These are phyloP conservation scores for Ascochyta lentis DNA, from an alignment of 2,329 filamentous ascomycete species.

Conservation along the genomic window DNA sequence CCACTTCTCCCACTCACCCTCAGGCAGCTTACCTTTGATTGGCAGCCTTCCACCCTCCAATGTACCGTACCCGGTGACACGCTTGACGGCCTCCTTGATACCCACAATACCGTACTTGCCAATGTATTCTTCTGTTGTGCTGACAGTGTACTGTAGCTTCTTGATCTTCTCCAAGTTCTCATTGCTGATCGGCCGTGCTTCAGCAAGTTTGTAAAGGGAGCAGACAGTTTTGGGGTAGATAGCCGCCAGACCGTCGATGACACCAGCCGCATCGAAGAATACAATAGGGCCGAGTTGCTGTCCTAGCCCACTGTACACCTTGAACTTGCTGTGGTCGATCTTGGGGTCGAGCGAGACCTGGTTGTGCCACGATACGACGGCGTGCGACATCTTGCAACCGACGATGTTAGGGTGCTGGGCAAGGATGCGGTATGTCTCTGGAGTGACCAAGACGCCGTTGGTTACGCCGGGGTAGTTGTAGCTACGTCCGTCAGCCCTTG, in stretches of 20 bases:
- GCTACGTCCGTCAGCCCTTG: slow-evolving; percentile 44
- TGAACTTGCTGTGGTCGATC: slow-evolving; percentile 66
- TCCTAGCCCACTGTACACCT: slow-evolving; percentile 68
- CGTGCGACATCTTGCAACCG: slow-evolving; percentile 73
- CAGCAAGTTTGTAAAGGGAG: slow-evolving; percentile 60
- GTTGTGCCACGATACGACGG: slow-evolving; percentile 68
- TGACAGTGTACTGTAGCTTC: slow-evolving; percentile 66
- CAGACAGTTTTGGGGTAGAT: slow-evolving; percentile 70
- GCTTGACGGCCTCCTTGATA: slow-evolving; percentile 68
- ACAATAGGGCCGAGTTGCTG: slow-evolving; percentile 70
- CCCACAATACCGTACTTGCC: slow-evolving; percentile 67
- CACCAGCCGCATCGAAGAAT: slow-evolving; percentile 67
- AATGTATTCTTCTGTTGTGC: slow-evolving; percentile 67
- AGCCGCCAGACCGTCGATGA: slow-evolving; percentile 70
- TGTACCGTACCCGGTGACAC: slow-evolving; percentile 66
- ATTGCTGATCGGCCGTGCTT: slow-evolving; percentile 45
- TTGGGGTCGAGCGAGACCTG: slow-evolving; percentile 66
- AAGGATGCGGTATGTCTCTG: slow-evolving; percentile 65
- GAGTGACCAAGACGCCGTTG: slow-evolving; percentile 67
- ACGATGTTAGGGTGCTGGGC: slow-evolving; percentile 71
- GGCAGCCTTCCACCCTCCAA: slow-evolving; percentile 66
- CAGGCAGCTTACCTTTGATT: slow-evolving; percentile 63
- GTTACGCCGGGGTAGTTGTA: slow-evolving; percentile 73
- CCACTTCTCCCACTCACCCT: slow-evolving; percentile 63
- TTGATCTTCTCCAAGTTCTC: slow-evolving; percentile 58